Conservation (phyloP, 345 rosid genomes). For the Viola odorata region DNA sequence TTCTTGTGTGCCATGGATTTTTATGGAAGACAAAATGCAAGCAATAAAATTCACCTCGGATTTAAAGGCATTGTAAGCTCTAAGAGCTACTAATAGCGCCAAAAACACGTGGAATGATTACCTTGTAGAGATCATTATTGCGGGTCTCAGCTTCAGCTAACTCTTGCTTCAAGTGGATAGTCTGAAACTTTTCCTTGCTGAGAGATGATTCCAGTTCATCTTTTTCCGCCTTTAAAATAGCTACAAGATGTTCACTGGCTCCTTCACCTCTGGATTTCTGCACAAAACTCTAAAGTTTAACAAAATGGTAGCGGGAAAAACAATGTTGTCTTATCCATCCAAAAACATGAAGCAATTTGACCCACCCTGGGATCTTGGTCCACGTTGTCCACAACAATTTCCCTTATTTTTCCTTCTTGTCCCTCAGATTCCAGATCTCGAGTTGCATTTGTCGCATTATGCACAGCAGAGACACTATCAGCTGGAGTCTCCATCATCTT, state of each 20-base stretch:
- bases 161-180: conserved; percentile 72
- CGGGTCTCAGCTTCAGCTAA: conserved; percentile 64
- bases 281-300: conserved; percentile 14
- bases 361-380: conserved; percentile 55
- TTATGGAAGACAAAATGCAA: neutral
- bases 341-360: neutral
- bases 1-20: neutral
- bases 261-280: conserved; percentile 54
- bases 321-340: neutral
- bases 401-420: conserved; percentile 85
- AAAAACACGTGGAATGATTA: conserved; percentile 16
- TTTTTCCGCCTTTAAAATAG: conserved; percentile 63
- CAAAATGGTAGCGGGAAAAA: neutral
- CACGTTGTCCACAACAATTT: conserved; percentile 70
- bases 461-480: conserved; percentile 74
- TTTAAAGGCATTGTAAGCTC: too few relatives aligned
- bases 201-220: conserved; percentile 73
- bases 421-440: conserved; percentile 84
- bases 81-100: neutral
- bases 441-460: conserved; percentile 55
- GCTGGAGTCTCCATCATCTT: conserved; percentile 56
- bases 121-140: conserved; percentile 78
- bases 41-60: neutral
- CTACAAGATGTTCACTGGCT: conserved; percentile 38
- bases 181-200: conserved; percentile 62